Conservation (phyloP, 1,139 yeast species). For the Yamadazyma triangularis region DNA sequence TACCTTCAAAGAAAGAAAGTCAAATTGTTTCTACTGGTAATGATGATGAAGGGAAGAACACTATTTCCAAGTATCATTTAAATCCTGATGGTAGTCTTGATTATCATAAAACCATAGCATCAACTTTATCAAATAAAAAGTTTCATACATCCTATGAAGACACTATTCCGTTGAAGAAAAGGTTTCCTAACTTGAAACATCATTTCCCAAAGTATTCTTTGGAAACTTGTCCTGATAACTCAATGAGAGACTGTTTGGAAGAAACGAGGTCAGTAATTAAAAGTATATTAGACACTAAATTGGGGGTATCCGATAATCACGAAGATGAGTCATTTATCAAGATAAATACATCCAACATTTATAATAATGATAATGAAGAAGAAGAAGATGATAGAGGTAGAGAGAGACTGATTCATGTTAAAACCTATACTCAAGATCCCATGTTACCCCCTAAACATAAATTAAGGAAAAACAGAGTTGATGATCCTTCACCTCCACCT, state of each 20-base stretch:
- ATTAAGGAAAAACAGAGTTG: constrained; percentile 66
- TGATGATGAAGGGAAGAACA: constrained; percentile 1
- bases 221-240: constrained; percentile 26
- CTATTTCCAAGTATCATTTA: constrained; percentile 17
- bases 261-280: constrained; percentile 27
- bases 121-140: constrained; percentile 9
- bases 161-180: constrained; percentile 37
- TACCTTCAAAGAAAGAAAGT: too few relatives aligned
- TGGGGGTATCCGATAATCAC: constrained; percentile 10
- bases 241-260: constrained; percentile 19
- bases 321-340: constrained; percentile 1
- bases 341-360: constrained; percentile 15
- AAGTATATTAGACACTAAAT: constrained; percentile 16
- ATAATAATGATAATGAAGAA: constrained; percentile 17
- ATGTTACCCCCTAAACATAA: constrained; percentile 80
- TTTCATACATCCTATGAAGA: constrained; percentile 31
- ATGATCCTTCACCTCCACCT: constrained; percentile 64
- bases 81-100: constrained; percentile 27
- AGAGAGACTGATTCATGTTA: constrained; percentile 26
- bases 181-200: constrained; percentile 38
- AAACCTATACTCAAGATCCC: constrained; percentile 63
- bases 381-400: constrained; percentile 12
- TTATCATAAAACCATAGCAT: constrained; percentile 23
- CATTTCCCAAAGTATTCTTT: constrained; percentile 32
- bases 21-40: background rate